phyloP scores from a whole-genome alignment of 2,329 filamentous ascomycete genomes.

The Delphinella strobiligena region DNA sequence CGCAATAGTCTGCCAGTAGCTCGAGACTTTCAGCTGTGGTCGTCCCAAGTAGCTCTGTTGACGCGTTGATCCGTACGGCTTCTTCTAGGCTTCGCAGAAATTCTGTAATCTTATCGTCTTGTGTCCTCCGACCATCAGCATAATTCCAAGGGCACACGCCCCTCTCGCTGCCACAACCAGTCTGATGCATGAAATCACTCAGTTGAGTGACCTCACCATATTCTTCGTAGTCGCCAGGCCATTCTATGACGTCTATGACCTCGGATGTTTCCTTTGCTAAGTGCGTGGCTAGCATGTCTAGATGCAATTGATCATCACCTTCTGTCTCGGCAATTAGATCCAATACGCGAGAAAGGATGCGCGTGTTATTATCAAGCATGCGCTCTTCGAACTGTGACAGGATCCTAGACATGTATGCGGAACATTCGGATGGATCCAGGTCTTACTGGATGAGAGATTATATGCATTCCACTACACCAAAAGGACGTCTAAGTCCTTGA shows the following conservation, averaged over 20 bases:
- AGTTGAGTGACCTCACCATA: too few relatives aligned
- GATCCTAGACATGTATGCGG: background rate
- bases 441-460: too few relatives aligned
- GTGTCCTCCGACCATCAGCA: too few relatives aligned
- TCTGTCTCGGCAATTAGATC: conserved; percentile 1
- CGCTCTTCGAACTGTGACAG: background rate
- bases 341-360: background rate
- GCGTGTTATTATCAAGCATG: conserved; percentile 1
- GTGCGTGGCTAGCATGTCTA: conserved; percentile 1
- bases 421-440: background rate
- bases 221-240: background rate
- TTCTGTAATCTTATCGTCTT: too few relatives aligned
- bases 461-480: too few relatives aligned
- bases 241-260: background rate
- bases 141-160: too few relatives aligned
- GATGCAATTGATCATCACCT: background rate
- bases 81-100: too few relatives aligned
- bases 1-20: background rate
- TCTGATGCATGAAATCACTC: too few relatives aligned
- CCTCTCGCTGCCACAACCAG: too few relatives aligned
- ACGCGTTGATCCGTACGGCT: too few relatives aligned
- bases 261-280: background rate
- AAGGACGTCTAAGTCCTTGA: too few relatives aligned
- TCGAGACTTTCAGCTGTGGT: background rate
- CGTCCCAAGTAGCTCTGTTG: background rate